Base-by-base conservation (phyloP, 1,284 basidiomycete genomes). In the Heliocybe sulcata region DNA sequence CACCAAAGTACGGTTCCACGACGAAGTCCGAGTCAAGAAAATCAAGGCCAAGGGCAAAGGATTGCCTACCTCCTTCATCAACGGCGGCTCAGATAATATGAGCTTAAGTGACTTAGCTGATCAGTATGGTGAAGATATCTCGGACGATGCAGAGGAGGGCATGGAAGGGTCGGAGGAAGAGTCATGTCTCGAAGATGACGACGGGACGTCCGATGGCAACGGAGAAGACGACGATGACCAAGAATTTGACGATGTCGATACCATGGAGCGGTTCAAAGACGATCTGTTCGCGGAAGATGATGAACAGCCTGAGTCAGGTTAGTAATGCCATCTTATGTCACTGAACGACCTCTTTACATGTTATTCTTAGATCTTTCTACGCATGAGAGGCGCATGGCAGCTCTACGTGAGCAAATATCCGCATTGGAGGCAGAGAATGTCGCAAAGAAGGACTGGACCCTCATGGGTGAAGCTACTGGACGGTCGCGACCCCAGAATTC, bases 401-500 rank as follows among this genome's bases (percentile, higher is more conserved):
- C 75, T 1, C 69, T 92, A 14, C 76, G 72, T 45, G 77, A 82
- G 55, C 82, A 92, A 67, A 95, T 98, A 23, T 63, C 76, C 23
- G 67, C 78, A 16, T 71, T 92, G 20, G 89, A 92, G 65, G 70
- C 79, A 1, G 82, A 88, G 64, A 92, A 90, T 64, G 78, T 90
- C 45, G 79, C 76, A 2, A 73, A 80, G 54, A 91, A 91, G 65
- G 81, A 85, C 60, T 99, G 97, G 97, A 88, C 87, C 4, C 77
- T 98, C 33, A 82, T 92, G 75, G 96, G 97, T 49, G 97, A 99
- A 72, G 92, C 93, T 11, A 83, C 81, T 11, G 82, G 91, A 4
- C 81, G 86, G 35, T 74, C 86, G 45, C 83, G 97, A 53, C 96
- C 97, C 1, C 84, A 92, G 65, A 95, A 99, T 71, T 92, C 92